Percentiles rank a stretch among this genome's conserved stretches.
Conservation (phyloP, 2,329 filamentous ascomycete genomes). For the Aspergillus oerlinghausenensis region DNA sequence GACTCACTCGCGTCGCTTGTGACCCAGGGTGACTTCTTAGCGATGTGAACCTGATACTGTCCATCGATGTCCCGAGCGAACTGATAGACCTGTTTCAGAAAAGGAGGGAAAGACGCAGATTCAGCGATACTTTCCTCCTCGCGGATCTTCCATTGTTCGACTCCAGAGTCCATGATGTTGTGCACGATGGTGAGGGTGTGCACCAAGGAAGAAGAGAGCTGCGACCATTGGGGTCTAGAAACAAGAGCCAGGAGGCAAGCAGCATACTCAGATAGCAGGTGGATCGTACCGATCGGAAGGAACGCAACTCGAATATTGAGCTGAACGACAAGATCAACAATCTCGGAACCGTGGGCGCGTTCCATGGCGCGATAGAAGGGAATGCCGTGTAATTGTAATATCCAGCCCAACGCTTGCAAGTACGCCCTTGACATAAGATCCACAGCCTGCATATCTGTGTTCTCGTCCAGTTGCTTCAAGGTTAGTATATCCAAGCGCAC, state of each 20-base stretch:
- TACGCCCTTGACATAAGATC: constrained; percentile 33
- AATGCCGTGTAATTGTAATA: constrained; percentile 28
- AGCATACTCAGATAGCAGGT: constrained; percentile 26
- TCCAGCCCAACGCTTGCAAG: constrained; percentile 31
- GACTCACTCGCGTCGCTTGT: constrained; percentile 38
- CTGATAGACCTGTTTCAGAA: constrained; percentile 22
- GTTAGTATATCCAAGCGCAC: constrained; percentile 35
- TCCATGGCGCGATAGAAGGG: constrained; percentile 37
- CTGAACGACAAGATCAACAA: constrained; percentile 23
- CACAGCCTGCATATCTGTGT: constrained; percentile 21
- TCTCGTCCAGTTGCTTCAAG: constrained; percentile 26
- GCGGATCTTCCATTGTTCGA: constrained; percentile 21
- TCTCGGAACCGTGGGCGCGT: constrained; percentile 24
- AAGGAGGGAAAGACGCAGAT: constrained; percentile 13
- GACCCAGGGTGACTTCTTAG: constrained; percentile 40
- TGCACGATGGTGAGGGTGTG: constrained; percentile 21
- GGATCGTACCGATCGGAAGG: constrained; percentile 22
- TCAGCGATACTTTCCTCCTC: constrained; percentile 19
- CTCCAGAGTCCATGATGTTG: constrained; percentile 27
- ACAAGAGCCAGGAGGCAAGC: constrained; percentile 25
- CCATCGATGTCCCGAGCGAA: constrained; percentile 31
- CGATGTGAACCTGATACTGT: constrained; percentile 35
- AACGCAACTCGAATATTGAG: constrained; percentile 26
- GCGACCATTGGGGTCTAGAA: constrained; percentile 20
- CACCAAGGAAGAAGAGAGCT: constrained; percentile 21